These are phyloP conservation scores for Pichia kluyveri DNA, from an alignment of 805 yeast species.

Conservation along the genomic window DNA sequence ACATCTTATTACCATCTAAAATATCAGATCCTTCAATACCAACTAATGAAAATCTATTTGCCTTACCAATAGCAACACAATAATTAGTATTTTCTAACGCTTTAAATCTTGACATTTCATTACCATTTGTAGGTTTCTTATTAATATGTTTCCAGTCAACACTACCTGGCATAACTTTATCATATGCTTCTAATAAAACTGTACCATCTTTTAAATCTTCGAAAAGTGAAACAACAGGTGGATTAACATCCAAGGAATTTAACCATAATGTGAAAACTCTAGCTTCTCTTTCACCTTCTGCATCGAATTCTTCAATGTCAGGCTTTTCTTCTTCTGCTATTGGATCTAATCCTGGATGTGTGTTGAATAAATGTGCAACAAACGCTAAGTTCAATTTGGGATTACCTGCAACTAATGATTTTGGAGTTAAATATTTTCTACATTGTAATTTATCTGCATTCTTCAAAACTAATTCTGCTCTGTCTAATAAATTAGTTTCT, in stretches of 20 bases:
- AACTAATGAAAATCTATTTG: slow-evolving; percentile 84
- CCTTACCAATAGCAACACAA: slow-evolving; percentile 94
- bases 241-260: slow-evolving; percentile 92
- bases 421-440: slow-evolving; percentile 91
- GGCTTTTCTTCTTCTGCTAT: slow-evolving; percentile 84
- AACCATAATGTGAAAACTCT: slow-evolving; percentile 97
- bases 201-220: slow-evolving; percentile 94
- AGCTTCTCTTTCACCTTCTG: slow-evolving; percentile 99
- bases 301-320: slow-evolving; percentile 96
- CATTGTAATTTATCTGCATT: slow-evolving; percentile 90
- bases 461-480: slow-evolving; percentile 80
- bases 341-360: slow-evolving; percentile 94
- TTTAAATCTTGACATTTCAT: slow-evolving; percentile 80
- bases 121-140: slow-evolving; percentile 68
- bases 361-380: slow-evolving; percentile 94
- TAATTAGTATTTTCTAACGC: slow-evolving; percentile 97
- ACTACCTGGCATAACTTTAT: slow-evolving; percentile 90
- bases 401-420: slow-evolving; percentile 88
- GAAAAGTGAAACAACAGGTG: slow-evolving; percentile 82
- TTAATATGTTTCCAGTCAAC: slow-evolving; percentile 75
- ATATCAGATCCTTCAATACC: slow-evolving; percentile 98
- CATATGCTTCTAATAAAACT: slow-evolving; percentile 82
- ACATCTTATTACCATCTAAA: slow-evolving; percentile 81
- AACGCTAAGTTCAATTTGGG: slow-evolving; percentile 95
- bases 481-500: slow-evolving; percentile 58